Evolutionary conservation across 306 rosid species (phyloP).

Genomic region (Delonix regia): DNA sequence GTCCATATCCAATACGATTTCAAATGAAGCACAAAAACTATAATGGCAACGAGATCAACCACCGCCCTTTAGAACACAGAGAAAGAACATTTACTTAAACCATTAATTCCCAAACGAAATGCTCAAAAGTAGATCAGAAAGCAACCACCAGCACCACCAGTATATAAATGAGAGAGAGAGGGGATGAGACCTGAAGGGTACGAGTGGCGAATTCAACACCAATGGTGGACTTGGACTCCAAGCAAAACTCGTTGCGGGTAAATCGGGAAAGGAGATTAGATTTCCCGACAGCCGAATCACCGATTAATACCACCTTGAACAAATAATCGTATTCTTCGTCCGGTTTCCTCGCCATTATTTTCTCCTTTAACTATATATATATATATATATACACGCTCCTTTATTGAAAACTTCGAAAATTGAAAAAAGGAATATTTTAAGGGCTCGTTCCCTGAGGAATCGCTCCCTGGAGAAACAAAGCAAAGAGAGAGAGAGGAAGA

Average conservation of each 20-base stretch:
- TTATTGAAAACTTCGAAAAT: not conserved
- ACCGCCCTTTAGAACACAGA: not conserved
- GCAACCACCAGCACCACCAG: not conserved
- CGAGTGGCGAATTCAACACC: conserved; percentile 75
- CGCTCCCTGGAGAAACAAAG: not conserved
- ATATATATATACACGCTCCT: not conserved
- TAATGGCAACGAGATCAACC: not conserved
- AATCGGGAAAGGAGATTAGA: conserved; percentile 77
- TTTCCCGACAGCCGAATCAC: conserved; percentile 74
- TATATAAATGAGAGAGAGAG: not conserved
- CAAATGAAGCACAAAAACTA: not conserved
- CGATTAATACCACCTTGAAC: conserved; percentile 71
- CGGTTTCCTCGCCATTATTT: conserved; percentile 57
- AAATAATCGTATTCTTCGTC: conserved; percentile 73
- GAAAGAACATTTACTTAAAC: not conserved
- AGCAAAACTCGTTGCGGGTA: conserved; percentile 73
- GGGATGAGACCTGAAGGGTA: conserved; percentile 65
- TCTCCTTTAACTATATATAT: not conserved
- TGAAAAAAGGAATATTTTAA: not conserved
- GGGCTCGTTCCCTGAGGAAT: not conserved
- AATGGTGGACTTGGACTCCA: conserved; percentile 75
- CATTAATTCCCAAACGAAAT: not conserved
- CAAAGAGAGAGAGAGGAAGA: no score
- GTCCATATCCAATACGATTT: conserved; percentile 17
- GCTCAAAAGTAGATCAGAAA: not conserved